phyloP scores from a whole-genome alignment of 441 rosid species.

The Cnidoscolus chayamansa region DNA sequence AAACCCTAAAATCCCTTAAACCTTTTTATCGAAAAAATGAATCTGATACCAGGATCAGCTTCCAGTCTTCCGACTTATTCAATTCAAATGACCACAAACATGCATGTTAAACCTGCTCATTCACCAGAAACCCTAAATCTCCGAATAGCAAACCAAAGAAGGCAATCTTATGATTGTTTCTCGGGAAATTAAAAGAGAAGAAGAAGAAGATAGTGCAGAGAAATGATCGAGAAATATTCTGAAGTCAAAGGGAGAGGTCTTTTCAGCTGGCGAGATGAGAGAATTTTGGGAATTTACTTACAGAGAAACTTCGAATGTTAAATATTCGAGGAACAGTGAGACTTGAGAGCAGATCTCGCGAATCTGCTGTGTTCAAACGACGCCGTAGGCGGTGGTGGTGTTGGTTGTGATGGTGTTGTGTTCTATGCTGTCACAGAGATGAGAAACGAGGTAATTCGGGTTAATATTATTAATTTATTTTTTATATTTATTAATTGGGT shows the following conservation, averaged over 20 bases:
- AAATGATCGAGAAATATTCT: background rate
- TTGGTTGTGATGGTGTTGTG: no score
- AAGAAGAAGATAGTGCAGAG: background rate
- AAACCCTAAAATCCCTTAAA: conserved; percentile 43
- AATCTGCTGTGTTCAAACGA: conserved; percentile 16
- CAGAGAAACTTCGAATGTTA: conserved; percentile 4
- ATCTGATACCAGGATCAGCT: conserved; percentile 17
- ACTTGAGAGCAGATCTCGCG: conserved; percentile 2
- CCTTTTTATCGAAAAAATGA: conserved; percentile 36
- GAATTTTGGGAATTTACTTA: conserved; percentile 2
- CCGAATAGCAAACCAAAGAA: conserved; percentile 2
- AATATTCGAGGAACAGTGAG: background rate
- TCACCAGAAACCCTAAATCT: conserved; percentile 13
- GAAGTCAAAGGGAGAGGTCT: conserved; percentile 4
- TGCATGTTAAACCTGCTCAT: background rate
- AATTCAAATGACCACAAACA: conserved; percentile 12
- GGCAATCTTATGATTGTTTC: background rate
- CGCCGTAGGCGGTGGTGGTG: conserved; percentile 2
- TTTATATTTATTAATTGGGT: no score
- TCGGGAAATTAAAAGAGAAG: no score
- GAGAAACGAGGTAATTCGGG: no score
- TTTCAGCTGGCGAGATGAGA: conserved; percentile 5
- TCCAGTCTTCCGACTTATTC: conserved; percentile 28
- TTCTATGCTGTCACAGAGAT: no score
- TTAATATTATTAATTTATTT: no score